phyloP scores from a whole-genome alignment of 2,329 filamentous ascomycete species.

The Mariannaea sp. region DNA sequence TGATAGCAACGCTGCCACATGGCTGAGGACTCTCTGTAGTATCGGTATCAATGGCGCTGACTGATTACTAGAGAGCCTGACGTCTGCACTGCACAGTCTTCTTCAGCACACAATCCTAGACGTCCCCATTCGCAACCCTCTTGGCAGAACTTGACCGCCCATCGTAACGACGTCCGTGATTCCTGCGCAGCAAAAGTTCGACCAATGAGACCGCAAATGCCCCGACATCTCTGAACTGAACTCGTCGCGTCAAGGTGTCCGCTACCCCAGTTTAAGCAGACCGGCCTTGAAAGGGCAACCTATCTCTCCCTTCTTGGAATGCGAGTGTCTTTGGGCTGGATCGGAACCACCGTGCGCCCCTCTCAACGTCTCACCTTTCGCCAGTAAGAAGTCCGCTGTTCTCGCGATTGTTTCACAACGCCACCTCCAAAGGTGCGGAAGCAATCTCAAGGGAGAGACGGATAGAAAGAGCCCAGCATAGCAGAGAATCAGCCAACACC shows the following conservation, averaged over 20 bases:
- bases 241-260: slow-evolving; percentile 28
- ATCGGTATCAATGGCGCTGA: slow-evolving; percentile 18
- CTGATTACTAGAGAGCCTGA: slow-evolving; percentile 11
- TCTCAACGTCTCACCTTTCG: slow-evolving; percentile 39
- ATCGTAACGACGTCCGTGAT: slow-evolving; percentile 27
- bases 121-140: slow-evolving; percentile 27
- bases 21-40: neutral
- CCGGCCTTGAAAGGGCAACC: slow-evolving; percentile 32
- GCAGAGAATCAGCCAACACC: slow-evolving; percentile 39
- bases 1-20: neutral
- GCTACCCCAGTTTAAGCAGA: slow-evolving; percentile 31
- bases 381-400: slow-evolving; percentile 42
- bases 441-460: slow-evolving; percentile 42
- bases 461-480: slow-evolving; percentile 39
- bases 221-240: slow-evolving; percentile 27
- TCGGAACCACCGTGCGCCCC: slow-evolving; percentile 43
- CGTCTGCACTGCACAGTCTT: slow-evolving; percentile 20
- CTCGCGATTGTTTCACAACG: slow-evolving; percentile 45
- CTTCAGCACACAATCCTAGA: slow-evolving; percentile 29
- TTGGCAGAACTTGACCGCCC: slow-evolving; percentile 25
- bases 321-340: slow-evolving; percentile 45
- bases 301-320: slow-evolving; percentile 44
- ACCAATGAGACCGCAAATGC: slow-evolving; percentile 31
- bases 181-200: slow-evolving; percentile 15
- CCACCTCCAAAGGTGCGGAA: slow-evolving; percentile 41